Evolutionary conservation across 176 grass and related monocot genomes (phyloP).

Genomic region (Rhynchospora pubera): DNA sequence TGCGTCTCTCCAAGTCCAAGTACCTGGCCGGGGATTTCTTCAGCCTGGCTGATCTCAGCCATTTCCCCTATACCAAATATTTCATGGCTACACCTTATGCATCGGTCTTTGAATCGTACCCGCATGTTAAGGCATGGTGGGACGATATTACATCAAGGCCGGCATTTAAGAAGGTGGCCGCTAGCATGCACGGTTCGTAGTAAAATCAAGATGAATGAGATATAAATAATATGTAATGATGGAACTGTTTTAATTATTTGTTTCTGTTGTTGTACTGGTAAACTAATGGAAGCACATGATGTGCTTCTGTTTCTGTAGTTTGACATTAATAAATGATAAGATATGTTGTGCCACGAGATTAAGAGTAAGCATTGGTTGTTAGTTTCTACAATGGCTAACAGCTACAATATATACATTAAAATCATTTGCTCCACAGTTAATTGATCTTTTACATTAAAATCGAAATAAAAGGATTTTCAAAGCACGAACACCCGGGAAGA

Average conservation of each 20-base stretch:
- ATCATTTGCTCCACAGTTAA: neutral
- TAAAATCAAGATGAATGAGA: neutral
- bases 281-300: neutral
- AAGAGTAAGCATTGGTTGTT: neutral
- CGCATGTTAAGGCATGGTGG: conserved; percentile 40
- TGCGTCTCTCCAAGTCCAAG: conserved; percentile 22
- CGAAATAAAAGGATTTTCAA: neutral
- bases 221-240: neutral
- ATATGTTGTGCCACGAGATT: neutral
- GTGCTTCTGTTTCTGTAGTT: neutral
- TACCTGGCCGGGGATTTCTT: conserved; percentile 42
- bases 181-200: neutral
- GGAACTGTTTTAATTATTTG: neutral
- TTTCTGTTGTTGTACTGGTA: neutral
- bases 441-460: neutral
- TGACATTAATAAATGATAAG: neutral
- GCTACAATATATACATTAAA: neutral
- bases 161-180: conserved; percentile 14
- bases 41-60: conserved; percentile 37
- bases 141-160: conserved; percentile 20
- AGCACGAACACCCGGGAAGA: no score
- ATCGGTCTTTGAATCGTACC: conserved; percentile 24
- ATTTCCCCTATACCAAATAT: conserved; percentile 21
- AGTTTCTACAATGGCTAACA: neutral
- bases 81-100: conserved; percentile 14